Evolutionary conservation across 768 basidiomycete genomes (phyloP).

Genomic region (Rhodotorula graminis): DNA sequence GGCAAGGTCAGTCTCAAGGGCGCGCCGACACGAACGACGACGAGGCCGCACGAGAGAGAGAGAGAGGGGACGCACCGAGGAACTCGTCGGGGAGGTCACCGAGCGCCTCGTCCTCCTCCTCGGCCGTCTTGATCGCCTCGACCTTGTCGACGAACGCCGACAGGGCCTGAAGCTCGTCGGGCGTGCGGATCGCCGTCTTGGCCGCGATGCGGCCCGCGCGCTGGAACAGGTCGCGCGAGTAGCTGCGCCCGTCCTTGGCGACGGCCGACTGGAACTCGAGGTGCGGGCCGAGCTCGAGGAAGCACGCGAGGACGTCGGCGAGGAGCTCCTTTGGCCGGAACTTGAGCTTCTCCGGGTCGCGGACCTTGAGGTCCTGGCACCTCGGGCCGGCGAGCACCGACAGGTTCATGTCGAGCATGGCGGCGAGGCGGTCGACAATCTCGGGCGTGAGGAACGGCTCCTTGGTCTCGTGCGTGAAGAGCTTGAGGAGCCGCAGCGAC

Average conservation of each 20-base stretch:
- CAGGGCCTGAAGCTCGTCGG: slow-evolving; percentile 68
- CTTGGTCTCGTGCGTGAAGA: slow-evolving; percentile 87
- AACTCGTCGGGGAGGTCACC: slow-evolving; percentile 95
- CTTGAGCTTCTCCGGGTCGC: slow-evolving; percentile 78
- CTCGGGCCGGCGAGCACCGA: slow-evolving; percentile 81
- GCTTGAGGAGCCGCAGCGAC: slow-evolving; percentile 82
- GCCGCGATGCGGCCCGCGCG: slow-evolving; percentile 64
- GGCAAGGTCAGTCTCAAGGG: too few relatives aligned
- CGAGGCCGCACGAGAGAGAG: too few relatives aligned
- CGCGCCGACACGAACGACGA: too few relatives aligned
- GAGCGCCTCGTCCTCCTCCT: slow-evolving; percentile 77
- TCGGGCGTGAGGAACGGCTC: slow-evolving; percentile 92
- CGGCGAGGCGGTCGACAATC: slow-evolving; percentile 89
- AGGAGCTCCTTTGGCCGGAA: slow-evolving; percentile 80
- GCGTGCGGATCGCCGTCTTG: slow-evolving; percentile 64
- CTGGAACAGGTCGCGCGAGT: slow-evolving; percentile 76
- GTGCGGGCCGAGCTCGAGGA: slow-evolving; percentile 76
- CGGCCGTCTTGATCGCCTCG: slow-evolving; percentile 69
- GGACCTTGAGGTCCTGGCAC: slow-evolving; percentile 77
- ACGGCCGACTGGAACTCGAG: slow-evolving; percentile 76
- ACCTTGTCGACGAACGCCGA: slow-evolving; percentile 69
- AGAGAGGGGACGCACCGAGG: slow-evolving; percentile 58
- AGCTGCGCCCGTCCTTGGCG: slow-evolving; percentile 90
- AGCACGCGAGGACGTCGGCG: slow-evolving; percentile 81
- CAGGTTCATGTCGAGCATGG: slow-evolving; percentile 93